Conservation (phyloP, 768 basidiomycete species). For the Cystobasidiopsis lactophilus region DNA sequence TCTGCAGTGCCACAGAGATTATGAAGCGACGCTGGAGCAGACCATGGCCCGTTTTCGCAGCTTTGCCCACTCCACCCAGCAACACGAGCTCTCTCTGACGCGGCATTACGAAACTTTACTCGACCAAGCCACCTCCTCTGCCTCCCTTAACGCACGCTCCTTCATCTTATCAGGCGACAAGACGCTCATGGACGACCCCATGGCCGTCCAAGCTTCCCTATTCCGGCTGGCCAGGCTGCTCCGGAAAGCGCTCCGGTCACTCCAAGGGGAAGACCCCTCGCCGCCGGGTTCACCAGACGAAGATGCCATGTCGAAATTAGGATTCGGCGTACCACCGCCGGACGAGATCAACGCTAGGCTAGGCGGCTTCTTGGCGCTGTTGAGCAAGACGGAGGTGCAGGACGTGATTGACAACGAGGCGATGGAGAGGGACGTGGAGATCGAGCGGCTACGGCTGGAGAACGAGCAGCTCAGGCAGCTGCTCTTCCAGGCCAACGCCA, state of each 20-base stretch:
- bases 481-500: no score
- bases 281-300: not conserved
- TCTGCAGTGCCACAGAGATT: conserved; percentile 32
- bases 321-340: not conserved
- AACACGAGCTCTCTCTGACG: conserved; percentile 64
- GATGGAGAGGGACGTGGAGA: conserved; percentile 65
- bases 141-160: not conserved
- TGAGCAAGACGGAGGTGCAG: not conserved
- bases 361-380: conserved; percentile 7
- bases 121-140: not conserved
- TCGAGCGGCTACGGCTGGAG: conserved; percentile 55
- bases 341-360: not conserved
- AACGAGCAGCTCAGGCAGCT: conserved; percentile 54
- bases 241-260: conserved; percentile 17
- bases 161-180: not conserved
- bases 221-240: conserved; percentile 15
- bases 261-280: conserved; percentile 17
- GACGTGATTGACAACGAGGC: conserved; percentile 45
- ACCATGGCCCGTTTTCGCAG: conserved; percentile 92
- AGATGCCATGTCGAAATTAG: not conserved
- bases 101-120: conserved; percentile 77
- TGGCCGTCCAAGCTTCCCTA: conserved; percentile 13
- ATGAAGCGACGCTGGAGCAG: conserved; percentile 79
- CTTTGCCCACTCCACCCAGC: conserved; percentile 71
- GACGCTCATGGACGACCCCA: not conserved